These are phyloP conservation scores for Hippophae gyantsensis DNA, from an alignment of 306 rosid species.

Conservation along the genomic window DNA sequence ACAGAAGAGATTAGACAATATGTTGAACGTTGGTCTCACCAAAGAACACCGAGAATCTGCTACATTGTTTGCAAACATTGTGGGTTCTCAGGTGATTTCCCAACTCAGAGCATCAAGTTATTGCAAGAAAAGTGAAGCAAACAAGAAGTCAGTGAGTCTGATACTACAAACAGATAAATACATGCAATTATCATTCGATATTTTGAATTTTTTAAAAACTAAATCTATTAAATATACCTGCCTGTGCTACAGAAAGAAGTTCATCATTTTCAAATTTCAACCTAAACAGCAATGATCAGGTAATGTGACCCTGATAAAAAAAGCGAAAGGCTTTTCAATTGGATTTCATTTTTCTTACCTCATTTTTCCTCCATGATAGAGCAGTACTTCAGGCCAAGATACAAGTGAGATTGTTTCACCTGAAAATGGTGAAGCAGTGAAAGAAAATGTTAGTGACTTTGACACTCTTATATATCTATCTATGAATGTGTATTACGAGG, in stretches of 20 bases:
- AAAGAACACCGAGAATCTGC: constrained; percentile 98
- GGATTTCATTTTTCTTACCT: constrained; percentile 25
- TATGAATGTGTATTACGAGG: constrained; percentile 8
- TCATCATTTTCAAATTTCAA: constrained; percentile 38
- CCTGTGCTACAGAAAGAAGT: constrained; percentile 46
- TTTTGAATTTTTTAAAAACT: not conserved
- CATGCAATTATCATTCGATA: too few species aligned
- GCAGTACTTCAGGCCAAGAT: constrained; percentile 33
- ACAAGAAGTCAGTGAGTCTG: constrained; percentile 42
- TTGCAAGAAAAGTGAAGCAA: constrained; percentile 27
- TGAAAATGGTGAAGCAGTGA: constrained; percentile 40
- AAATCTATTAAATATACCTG: constrained; percentile 13
- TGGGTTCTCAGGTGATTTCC: constrained; percentile 94
- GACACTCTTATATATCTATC: not conserved
- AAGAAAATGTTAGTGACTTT: constrained; percentile 45
- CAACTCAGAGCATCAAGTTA: constrained; percentile 56
- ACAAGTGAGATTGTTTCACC: constrained; percentile 31
- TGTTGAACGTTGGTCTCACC: constrained; percentile 97
- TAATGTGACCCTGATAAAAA: constrained; percentile 25
- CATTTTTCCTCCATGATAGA: constrained; percentile 44
- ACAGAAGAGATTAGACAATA: constrained; percentile 84
- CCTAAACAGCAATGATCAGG: constrained; percentile 50
- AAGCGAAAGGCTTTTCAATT: constrained; percentile 14
- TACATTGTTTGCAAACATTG: constrained; percentile 80
- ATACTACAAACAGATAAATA: not conserved